These are phyloP conservation scores for Penicillium sp. DNA, from an alignment of 2,329 filamentous ascomycete species.

Conservation along the genomic window DNA sequence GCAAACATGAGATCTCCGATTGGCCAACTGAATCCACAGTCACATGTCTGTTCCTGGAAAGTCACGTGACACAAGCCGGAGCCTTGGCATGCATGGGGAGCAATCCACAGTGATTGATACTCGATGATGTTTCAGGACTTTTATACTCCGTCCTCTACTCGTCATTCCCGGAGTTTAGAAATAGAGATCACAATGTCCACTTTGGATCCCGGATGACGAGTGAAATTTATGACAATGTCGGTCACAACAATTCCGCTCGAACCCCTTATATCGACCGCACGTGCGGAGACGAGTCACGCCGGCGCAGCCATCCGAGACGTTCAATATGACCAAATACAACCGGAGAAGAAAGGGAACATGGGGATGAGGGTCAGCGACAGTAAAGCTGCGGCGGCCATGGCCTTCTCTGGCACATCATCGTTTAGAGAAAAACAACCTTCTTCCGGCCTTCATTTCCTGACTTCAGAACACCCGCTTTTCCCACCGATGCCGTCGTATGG, in stretches of 20 bases:
- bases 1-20: not conserved
- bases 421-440: constrained; percentile 14
- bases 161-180: not conserved
- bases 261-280: constrained; percentile 7
- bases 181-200: not conserved
- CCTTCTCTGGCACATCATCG: not conserved
- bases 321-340: not conserved
- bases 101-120: not conserved
- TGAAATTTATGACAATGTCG: constrained; percentile 4
- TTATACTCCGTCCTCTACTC: not conserved
- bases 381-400: not conserved
- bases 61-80: not conserved
- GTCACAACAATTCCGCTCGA: constrained; percentile 10
- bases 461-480: constrained; percentile 57
- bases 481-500: constrained; percentile 81
- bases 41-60: not conserved
- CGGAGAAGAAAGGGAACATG: not conserved
- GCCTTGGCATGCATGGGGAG: not conserved
- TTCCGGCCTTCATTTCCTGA: constrained; percentile 8
- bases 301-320: not conserved
- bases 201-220: constrained; percentile 1
- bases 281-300: constrained; percentile 9
- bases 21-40: not conserved
- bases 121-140: not conserved
- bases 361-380: not conserved